Base-by-base conservation (phyloP, 2,329 filamentous ascomycete species). In the Epichloe bromicola region DNA sequence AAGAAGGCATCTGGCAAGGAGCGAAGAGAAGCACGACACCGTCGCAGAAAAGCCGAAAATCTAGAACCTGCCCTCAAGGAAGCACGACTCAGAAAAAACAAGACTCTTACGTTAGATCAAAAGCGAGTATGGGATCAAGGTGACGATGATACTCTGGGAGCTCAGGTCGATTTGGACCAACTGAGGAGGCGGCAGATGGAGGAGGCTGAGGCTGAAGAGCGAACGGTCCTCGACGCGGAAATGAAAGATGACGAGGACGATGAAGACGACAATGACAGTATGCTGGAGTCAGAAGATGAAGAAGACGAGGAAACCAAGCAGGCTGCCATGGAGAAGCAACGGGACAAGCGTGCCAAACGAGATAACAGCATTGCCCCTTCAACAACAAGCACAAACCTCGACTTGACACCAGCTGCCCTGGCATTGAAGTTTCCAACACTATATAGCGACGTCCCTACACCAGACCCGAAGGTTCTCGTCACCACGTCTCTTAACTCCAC, bases 81-180 rank as follows among this genome's bases (percentile, higher is more conserved):
- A 54, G 79, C 85, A 57, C 80, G 93, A 59, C 73, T 91, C 54
- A 82, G 81, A 54, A 80, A 78, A 58, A 95, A 95, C 70, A 77
- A 89, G 42, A 86, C 93, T 0, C 67, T 80, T 50, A 95, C 88
- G 0, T 76, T 95, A 52, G 90, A 96, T 60, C 80, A 82, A 60
- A 95, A 95, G 73, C 81, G 93, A 65, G 82, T 88, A 34, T 97
- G 88, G 88, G 90, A 96, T 60, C 83, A 90, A 49, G 78, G 79
- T 47, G 82, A 82, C 46, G 76, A 77, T 51, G 79, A 83, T 57
- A 75, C 70, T 46, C 70, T 81, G 5, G 75, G 74, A 55, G 69
- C 70, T 14, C 70, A 71, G 57, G 77, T 83, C 34, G 77, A 83
- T 55, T 67, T 83, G 50, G 75, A 80, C 57, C 72, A 77, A 60